Percentiles rank a stretch among this genome's conserved stretches.
Conservation (phyloP, 78 protist species). For the slime mould (Dictyostelium discoideum) region dicty_2.7 NC_007091.3:74501-75000, state of each 20-base stretch:
- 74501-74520: not conserved
- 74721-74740: slow-evolving; percentile 63
- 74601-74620: not conserved
- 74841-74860: not conserved
- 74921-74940: slow-evolving; percentile 35
- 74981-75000: not conserved
- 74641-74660: slow-evolving; percentile 21
- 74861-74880: not conserved
- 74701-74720: slow-evolving; percentile 63
- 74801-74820: not conserved
- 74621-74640: not conserved
- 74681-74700: slow-evolving; percentile 70
- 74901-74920: slow-evolving; percentile 24
- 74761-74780: slow-evolving; percentile 50
- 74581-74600: too few relatives aligned
- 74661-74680: slow-evolving; percentile 50
- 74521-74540: not conserved
- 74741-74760: slow-evolving; percentile 47
- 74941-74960: slow-evolving; percentile 24
- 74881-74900: not conserved
- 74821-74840: not conserved
- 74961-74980: not conserved
- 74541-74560: not conserved
- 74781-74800: not conserved
- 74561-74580: not conserved